Conservation (phyloP, 495 filamentous ascomycete genomes). For the Daldinia decipiens region DNA sequence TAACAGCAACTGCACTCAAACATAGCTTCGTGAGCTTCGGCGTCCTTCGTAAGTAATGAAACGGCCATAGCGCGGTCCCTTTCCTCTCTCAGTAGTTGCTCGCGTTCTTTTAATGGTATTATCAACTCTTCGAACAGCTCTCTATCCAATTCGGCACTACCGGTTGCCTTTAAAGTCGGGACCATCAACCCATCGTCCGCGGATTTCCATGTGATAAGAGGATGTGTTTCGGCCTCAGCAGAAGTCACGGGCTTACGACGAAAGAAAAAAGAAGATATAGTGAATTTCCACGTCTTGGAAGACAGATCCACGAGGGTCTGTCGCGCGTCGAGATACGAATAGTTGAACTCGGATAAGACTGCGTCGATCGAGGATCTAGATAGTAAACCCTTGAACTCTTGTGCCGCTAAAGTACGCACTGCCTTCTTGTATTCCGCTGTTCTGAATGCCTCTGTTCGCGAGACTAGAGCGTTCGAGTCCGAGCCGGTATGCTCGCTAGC, state of each 20-base stretch:
- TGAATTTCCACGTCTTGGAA: conserved; percentile 85
- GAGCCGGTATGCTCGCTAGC: conserved; percentile 51
- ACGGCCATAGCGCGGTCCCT: conserved; percentile 72
- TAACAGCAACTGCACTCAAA: conserved; percentile 96
- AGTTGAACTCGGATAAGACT: conserved; percentile 91
- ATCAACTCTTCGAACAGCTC: conserved; percentile 79
- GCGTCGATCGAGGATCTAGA: conserved; percentile 83
- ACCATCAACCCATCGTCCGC: conserved; percentile 57
- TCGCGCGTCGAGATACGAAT: conserved; percentile 82
- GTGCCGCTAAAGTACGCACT: conserved; percentile 67
- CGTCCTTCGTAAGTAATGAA: conserved; percentile 78
- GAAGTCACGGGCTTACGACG: conserved; percentile 71
- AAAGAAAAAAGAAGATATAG: conserved; percentile 76
- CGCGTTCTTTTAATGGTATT: conserved; percentile 65
- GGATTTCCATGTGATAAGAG: conserved; percentile 72
- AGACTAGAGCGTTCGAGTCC: conserved; percentile 55
- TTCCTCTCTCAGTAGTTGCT: conserved; percentile 65
- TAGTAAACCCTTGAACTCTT: conserved; percentile 88
- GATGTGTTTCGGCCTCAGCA: conserved; percentile 62
- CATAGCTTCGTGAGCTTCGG: conserved; percentile 72
- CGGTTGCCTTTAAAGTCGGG: conserved; percentile 75
- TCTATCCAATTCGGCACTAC: conserved; percentile 78
- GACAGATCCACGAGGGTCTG: conserved; percentile 78
- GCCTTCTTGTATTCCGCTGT: conserved; percentile 76
- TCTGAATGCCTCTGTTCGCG: conserved; percentile 78